Base-by-base conservation (phyloP, 75 land plant species). In the Azolla pinnata region DNA sequence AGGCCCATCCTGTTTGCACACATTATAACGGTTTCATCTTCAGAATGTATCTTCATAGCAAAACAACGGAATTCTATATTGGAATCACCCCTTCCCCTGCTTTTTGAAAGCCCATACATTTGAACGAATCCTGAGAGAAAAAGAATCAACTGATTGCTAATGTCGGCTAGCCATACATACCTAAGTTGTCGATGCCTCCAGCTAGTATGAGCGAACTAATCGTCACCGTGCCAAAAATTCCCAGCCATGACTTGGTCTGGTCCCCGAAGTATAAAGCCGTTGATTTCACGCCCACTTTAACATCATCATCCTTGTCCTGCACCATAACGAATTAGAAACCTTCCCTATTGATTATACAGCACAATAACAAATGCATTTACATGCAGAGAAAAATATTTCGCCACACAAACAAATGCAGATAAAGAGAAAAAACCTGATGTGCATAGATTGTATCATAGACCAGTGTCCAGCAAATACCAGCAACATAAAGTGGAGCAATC, bases 371-470 rank as follows among this genome's bases (percentile, higher is more conserved):
- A 5, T 35, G 5, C 40, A 5, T 12, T 35, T 35, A 12, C 12
- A 5, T 35, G 40, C 40, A 5, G 12, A 12, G 40, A 35, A 35
- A 5, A 9, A 20, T 10, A 54, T 25, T 8, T 53, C 8, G 16
- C 54, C 9, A 28, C n/a, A n/a, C n/a, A n/a, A n/a, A n/a, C n/a
- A n/a, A n/a, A n/a, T n/a, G n/a, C n/a, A n/a, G n/a, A n/a, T n/a
- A 20, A 25, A 45, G 57, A 21, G 7, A 50, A 21, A 42, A 0
- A 50, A 88, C 93, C 93, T 92, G 97, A 73, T 92, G 97, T 31
- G 97, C 97, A 77, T 92, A 92, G 38, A 92, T 88, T 2, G 97
- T 92, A 62, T 92, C 97, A 76, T 92, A 92, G 2, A 92, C 96
- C 55, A 92, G 86, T 3, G 97, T 92, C 97, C 97, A 92, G 66